Conservation (phyloP, 2,329 filamentous ascomycete species). For the Sclerotinia subarctica region DNA sequence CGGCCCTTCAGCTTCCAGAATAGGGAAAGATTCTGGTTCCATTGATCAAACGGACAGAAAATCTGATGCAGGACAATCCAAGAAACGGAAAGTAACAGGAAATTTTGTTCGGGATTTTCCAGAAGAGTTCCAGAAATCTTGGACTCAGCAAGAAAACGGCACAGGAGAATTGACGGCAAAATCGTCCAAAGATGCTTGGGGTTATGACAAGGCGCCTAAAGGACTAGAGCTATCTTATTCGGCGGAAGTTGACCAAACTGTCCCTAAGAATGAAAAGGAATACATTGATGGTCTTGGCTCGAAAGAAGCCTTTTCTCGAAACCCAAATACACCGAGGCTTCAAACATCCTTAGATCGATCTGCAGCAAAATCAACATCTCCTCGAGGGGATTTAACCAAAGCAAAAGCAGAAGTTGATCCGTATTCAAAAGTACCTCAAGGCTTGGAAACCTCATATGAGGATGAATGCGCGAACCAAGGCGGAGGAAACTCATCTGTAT, state of each 20-base stretch:
- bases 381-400: not conserved
- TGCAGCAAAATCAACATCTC: not conserved
- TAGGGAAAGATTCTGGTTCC: not conserved
- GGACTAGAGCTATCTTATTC: slow-evolving; percentile 17
- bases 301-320: slow-evolving; percentile 27
- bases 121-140: slow-evolving; percentile 48
- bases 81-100: slow-evolving; percentile 42
- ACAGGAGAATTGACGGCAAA: slow-evolving; percentile 27
- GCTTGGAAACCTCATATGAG: slow-evolving; percentile 17
- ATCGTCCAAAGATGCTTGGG: slow-evolving; percentile 7
- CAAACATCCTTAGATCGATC: slow-evolving; percentile 37
- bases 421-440: slow-evolving; percentile 20
- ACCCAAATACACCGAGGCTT: slow-evolving; percentile 29
- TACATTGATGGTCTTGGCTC: slow-evolving; percentile 31
- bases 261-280: slow-evolving; percentile 32
- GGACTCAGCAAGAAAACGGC: slow-evolving; percentile 37
- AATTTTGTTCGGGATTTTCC: slow-evolving; percentile 52
- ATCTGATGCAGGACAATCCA: not conserved
- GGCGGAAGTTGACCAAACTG: slow-evolving; percentile 24
- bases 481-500: slow-evolving; percentile 24
- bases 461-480: slow-evolving; percentile 23
- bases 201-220: slow-evolving; percentile 20
- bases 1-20: not conserved
- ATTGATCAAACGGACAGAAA: not conserved
- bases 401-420: not conserved